These are phyloP conservation scores for Dothidotthia symphoricarpi DNA, from an alignment of 2,329 filamentous ascomycete genomes.

Conservation along the genomic window DNA sequence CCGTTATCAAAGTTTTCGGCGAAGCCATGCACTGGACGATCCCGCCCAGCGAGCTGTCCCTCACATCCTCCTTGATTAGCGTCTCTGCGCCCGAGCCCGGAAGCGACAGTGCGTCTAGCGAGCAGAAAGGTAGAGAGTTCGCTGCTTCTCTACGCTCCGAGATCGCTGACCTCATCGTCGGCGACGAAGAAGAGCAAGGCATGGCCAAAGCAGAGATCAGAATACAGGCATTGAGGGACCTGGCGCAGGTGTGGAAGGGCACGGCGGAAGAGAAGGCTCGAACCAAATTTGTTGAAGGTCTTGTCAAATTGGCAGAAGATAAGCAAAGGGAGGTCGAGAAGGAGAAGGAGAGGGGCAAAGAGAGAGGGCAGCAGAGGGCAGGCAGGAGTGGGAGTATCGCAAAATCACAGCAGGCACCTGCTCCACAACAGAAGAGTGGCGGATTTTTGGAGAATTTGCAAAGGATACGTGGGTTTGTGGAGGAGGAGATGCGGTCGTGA, in stretches of 20 bases:
- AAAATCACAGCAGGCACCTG: constrained; percentile 12
- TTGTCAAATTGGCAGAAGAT: constrained; percentile 83
- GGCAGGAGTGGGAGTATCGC: constrained; percentile 24
- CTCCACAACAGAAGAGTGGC: constrained; percentile 27
- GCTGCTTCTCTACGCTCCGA: constrained; percentile 69
- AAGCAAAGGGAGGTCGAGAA: constrained; percentile 50
- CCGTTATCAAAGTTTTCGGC: constrained; percentile 87
- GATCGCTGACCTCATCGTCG: constrained; percentile 65
- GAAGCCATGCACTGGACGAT: constrained; percentile 95
- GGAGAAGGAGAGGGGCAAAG: constrained; percentile 24
- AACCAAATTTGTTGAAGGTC: constrained; percentile 72
- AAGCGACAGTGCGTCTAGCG: constrained; percentile 64
- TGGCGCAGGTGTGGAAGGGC: constrained; percentile 87
- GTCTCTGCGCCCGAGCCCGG: constrained; percentile 81
- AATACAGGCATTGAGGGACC: constrained; percentile 72
- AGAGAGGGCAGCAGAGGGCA: constrained; percentile 18
- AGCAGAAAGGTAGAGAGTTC: constrained; percentile 85
- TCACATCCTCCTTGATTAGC: constrained; percentile 82
- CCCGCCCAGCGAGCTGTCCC: constrained; percentile 80
- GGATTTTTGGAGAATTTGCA: constrained; percentile 43
- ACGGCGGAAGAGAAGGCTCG: constrained; percentile 91
- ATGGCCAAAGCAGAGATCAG: constrained; percentile 70
- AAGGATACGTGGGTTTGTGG: constrained; percentile 38
- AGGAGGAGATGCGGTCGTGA: constrained; percentile 10
- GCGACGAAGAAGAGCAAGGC: constrained; percentile 53